Evolutionary conservation across 257 asterid genomes (phyloP).

Genomic region (Ilex asprella): DNA sequence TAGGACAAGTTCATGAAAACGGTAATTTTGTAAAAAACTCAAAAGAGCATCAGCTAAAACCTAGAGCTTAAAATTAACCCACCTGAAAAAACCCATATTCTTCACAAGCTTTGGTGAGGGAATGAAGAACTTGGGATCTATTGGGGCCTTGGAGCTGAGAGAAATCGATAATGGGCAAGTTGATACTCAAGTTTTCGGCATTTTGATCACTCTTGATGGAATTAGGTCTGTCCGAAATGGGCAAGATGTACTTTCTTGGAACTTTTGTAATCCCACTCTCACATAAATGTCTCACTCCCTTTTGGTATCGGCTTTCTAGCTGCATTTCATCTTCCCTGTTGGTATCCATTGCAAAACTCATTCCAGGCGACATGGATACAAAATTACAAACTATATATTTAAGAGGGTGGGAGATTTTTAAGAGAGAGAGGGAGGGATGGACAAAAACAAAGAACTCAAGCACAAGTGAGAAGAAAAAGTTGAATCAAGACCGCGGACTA

Average conservation of each 20-base stretch:
- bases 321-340: neutral
- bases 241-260: slow-evolving; percentile 26
- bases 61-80: neutral
- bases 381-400: too few species aligned
- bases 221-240: slow-evolving; percentile 23
- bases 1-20: too few species aligned
- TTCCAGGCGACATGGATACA: slow-evolving; percentile 8
- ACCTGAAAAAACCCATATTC: slow-evolving; percentile 35
- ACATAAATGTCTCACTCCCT: slow-evolving; percentile 27
- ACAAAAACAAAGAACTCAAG: too few species aligned
- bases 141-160: slow-evolving; percentile 23
- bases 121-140: slow-evolving; percentile 19
- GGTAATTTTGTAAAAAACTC: too few species aligned
- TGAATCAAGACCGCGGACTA: too few species aligned
- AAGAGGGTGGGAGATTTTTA: too few species aligned
- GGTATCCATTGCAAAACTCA: neutral
- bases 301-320: slow-evolving; percentile 10
- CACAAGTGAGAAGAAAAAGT: too few species aligned
- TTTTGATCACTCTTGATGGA: neutral
- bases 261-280: slow-evolving; percentile 15
- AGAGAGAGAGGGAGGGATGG: too few species aligned
- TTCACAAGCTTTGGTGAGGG: slow-evolving; percentile 25
- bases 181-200: slow-evolving; percentile 1
- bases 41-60: too few species aligned
- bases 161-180: slow-evolving; percentile 28